Percentiles rank a stretch among this genome's conserved stretches.
Conservation (phyloP, 768 basidiomycete species). For the Termitomyces eurrhizus region DNA sequence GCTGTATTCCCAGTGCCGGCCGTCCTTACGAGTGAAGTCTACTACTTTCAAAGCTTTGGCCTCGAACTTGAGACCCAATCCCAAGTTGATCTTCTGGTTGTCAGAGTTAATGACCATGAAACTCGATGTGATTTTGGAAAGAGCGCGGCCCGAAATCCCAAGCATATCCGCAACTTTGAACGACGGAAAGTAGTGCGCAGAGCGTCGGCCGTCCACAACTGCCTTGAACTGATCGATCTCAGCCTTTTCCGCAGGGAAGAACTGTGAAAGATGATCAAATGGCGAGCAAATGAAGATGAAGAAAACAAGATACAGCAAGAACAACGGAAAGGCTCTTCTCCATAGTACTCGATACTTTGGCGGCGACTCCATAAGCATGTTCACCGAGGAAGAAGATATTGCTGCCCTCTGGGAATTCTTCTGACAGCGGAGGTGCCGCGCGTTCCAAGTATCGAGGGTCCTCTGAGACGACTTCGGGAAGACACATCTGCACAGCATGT, state of each 20-base stretch:
- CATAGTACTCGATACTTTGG: slow-evolving; percentile 75
- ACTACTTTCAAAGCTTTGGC: slow-evolving; percentile 91
- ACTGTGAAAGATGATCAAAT: slow-evolving; percentile 39
- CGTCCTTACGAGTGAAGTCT: slow-evolving; percentile 84
- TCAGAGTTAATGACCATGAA: slow-evolving; percentile 83
- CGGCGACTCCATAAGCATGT: slow-evolving; percentile 93
- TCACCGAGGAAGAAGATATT: slow-evolving; percentile 96
- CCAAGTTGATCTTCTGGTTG: slow-evolving; percentile 81
- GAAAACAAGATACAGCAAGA: slow-evolving; percentile 61
- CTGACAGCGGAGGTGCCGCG: slow-evolving; percentile 73
- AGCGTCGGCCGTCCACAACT: slow-evolving; percentile 51
- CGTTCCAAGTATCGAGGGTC: slow-evolving; percentile 86
- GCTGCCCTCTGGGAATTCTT: slow-evolving; percentile 88
- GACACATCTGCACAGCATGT: slow-evolving; percentile 82
- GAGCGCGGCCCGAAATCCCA: slow-evolving; percentile 68
- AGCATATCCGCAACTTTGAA: slow-evolving; percentile 74
- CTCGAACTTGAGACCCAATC: slow-evolving; percentile 95
- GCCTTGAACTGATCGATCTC: slow-evolving; percentile 79
- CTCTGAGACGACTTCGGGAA: slow-evolving; percentile 78
- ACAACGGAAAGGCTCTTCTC: slow-evolving; percentile 73
- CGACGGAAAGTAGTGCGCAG: slow-evolving; percentile 70
- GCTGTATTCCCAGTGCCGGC: slow-evolving; percentile 90
- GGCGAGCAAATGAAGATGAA: background rate
- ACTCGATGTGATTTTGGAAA: slow-evolving; percentile 91
- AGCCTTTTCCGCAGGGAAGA: slow-evolving; percentile 78